These are phyloP conservation scores for Debaryomyces maramus DNA, from an alignment of 805 yeast species.

Conservation along the genomic window DNA sequence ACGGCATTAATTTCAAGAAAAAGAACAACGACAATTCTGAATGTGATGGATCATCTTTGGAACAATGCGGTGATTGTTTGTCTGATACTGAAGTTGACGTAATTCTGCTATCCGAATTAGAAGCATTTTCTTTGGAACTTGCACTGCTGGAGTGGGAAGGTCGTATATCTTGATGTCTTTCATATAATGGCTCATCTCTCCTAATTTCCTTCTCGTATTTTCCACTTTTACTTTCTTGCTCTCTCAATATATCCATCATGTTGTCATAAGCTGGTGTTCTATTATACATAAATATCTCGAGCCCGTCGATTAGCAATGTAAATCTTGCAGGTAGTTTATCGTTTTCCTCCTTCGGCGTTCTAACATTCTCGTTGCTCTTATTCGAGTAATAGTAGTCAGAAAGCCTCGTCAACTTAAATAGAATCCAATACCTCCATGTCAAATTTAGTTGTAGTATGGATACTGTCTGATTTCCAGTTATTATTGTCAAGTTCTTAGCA, in stretches of 20 bases:
- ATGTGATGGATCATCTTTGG: background rate
- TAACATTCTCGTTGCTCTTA: conserved; percentile 11
- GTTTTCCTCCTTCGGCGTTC: conserved; percentile 33
- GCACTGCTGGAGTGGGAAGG: conserved; percentile 11
- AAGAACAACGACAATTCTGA: conserved; percentile 10
- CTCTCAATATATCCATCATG: conserved; percentile 44
- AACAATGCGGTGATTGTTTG: background rate
- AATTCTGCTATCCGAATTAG: conserved; percentile 6
- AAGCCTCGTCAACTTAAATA: conserved; percentile 43
- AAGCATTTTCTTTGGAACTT: conserved; percentile 2
- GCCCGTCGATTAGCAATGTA: conserved; percentile 63
- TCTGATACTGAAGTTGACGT: background rate
- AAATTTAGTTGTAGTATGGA: conserved; percentile 69
- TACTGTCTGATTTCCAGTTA: conserved; percentile 72
- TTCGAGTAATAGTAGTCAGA: conserved; percentile 32
- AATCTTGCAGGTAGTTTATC: conserved; percentile 56
- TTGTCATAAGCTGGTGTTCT: conserved; percentile 74
- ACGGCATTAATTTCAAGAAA: conserved; percentile 52
- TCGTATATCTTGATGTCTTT: conserved; percentile 9
- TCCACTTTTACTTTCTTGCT: conserved; percentile 19
- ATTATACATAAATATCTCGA: conserved; percentile 83
- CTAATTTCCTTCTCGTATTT: conserved; percentile 13
- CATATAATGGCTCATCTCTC: conserved; percentile 6
- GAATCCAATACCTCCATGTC: conserved; percentile 89
- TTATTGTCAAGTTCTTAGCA: conserved; percentile 70